Base-by-base conservation (phyloP, 305 asterid species). In the Solanum hybrid region DNA sequence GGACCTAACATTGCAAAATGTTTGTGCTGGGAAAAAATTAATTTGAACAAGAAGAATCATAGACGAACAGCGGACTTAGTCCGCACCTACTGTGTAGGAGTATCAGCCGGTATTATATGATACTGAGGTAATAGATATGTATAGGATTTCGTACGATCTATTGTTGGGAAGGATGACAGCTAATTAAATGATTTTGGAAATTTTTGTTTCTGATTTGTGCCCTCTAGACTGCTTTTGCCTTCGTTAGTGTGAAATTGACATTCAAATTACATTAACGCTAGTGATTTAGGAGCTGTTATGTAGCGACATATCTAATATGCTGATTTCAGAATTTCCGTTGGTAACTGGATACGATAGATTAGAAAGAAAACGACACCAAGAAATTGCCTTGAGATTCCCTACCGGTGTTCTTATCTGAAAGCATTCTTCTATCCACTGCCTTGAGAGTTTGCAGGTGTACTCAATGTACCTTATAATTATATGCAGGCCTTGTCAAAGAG, bases 401-500 rank as follows among this genome's bases (percentile, higher is more conserved):
- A 34, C 80, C 1, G 8, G 37, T 74, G 36, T 74, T 74, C 78
- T 28, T 73, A 18, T 33, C 82, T 76, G 42, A 34, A 76, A 76
- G 22, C 40, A 10, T 34, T 34, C n/a, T 35, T 77, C 83, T 33
- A 12, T 35, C 4, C 83, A 77, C 7, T 77, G 9, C 40, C 28
- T 77, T 1, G 5, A 51, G 46, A 34, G 4, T 78, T 35, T 78
- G 33, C 57, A 36, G 61, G 14, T 37, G 33, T 79, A 79, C 57
- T 79, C 28, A 10, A 39, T 88, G 34, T 75, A 88, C 33, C 78
- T 46, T 22, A 16, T 42, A 12, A 42, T 42, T 42, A 42, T 79
- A 61, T 86, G 92, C 92, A 97, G 98, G 92, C 91, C 51, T 91
- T 97, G 89, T 96, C 98, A 18, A 97, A 97, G 94, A 94, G 99